These are phyloP conservation scores for Alopecurus myosuroides DNA, from an alignment of 176 grass and related monocot genomes.

Conservation along the genomic window DNA sequence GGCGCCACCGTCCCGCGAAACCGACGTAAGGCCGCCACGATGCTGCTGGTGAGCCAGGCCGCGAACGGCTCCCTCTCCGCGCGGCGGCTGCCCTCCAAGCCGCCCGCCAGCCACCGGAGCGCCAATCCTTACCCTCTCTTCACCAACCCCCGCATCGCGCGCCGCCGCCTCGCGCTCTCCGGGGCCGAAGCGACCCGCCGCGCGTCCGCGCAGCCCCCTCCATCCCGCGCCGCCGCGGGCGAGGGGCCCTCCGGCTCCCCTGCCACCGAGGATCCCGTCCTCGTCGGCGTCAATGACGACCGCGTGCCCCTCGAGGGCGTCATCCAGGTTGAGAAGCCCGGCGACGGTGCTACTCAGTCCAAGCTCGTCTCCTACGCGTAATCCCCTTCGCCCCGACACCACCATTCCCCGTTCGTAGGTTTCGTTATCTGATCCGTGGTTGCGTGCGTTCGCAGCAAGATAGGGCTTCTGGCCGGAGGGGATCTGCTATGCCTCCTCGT, in stretches of 20 bases:
- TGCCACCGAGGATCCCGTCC: conserved; percentile 29
- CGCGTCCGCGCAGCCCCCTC: background rate
- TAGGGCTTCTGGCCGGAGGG: conserved; percentile 68
- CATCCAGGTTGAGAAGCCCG: conserved; percentile 68
- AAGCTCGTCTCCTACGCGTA: conserved; percentile 91
- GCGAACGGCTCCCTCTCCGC: conserved; percentile 77
- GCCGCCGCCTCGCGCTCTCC: conserved; percentile 33
- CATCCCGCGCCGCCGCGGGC: background rate
- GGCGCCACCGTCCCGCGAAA: background rate
- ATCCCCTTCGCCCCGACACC: background rate
- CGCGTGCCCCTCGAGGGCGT: conserved; percentile 81
- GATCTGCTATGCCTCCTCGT: conserved; percentile 81
- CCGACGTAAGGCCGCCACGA: background rate
- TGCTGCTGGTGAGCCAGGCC: conserved; percentile 80
- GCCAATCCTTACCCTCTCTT: conserved; percentile 54
- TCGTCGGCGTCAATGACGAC: conserved; percentile 43
- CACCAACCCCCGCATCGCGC: conserved; percentile 23
- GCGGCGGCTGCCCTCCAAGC: conserved; percentile 50
- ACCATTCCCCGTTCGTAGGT: background rate
- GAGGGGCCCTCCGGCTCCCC: conserved; percentile 36
- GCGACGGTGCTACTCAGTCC: conserved; percentile 15
- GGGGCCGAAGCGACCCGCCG: conserved; percentile 21
- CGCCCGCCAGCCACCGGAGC: conserved; percentile 10
- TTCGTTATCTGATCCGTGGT: background rate
- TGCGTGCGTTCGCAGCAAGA: conserved; percentile 41